A percentile compares a stretch with the other conserved stretches of the same genome.
Evolutionary conservation across 192 early-diverging fungal species (phyloP).

Genomic region (Dissophora ornata): DNA sequence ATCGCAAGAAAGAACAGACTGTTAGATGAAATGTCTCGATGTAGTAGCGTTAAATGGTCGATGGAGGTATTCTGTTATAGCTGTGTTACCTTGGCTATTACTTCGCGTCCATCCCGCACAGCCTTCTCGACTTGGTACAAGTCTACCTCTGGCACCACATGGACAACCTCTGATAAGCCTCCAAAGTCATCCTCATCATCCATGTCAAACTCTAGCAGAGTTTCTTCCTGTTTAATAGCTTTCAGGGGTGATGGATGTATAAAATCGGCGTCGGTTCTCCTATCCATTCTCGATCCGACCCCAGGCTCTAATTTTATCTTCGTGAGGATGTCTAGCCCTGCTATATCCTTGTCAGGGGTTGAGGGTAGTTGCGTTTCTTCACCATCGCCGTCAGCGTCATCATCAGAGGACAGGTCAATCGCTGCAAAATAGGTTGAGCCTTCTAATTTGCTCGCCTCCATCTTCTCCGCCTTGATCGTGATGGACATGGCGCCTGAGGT

Average conservation of each 20-base stretch:
- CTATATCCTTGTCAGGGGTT: background rate
- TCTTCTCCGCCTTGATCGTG: constrained; percentile 15
- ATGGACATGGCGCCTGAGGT: background rate
- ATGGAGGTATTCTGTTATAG: no score
- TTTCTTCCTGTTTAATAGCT: constrained; percentile 47
- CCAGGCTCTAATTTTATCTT: constrained; percentile 21
- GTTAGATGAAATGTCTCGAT: no score
- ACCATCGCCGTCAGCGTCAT: background rate
- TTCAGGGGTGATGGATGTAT: no score
- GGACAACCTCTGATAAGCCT: background rate
- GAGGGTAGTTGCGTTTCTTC: background rate
- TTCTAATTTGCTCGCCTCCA: background rate
- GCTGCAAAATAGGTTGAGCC: constrained; percentile 13
- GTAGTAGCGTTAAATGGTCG: no score
- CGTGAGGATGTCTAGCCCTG: background rate
- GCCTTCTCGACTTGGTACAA: constrained; percentile 12
- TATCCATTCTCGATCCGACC: no score
- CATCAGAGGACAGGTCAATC: constrained; percentile 35
- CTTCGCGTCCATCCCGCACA: constrained; percentile 7
- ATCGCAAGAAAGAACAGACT: background rate
- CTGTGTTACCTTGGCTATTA: constrained; percentile 23
- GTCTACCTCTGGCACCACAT: constrained; percentile 12
- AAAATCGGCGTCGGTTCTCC: no score
- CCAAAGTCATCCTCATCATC: constrained; percentile 43
- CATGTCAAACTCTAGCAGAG: constrained; percentile 46